Evolutionary conservation across 257 asterid species (phyloP), one percentile per base, ranked within the genome.

Genomic region (Osmanthus fragrans): DNA sequence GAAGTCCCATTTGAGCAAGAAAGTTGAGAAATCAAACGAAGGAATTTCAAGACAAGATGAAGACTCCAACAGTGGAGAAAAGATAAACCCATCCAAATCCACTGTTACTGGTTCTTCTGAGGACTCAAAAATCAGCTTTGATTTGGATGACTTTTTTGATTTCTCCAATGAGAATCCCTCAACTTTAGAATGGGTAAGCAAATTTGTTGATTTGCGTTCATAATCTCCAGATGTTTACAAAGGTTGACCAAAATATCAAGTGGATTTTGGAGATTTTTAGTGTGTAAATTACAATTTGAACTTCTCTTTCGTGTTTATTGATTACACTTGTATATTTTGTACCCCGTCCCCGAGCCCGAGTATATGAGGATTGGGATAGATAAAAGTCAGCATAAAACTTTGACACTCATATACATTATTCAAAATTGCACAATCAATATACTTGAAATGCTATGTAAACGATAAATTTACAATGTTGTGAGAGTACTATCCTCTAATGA

Each of bases 131-230:
- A 72, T 27, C 42, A 74, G 73, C 70, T 65, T 73, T 70, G 83
- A 85, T 70, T 79, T 54, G 42, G 89, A 89, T 69, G 90, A 87
- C 56, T 86, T 89, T 84, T 89, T 89, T 45, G 90, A 89, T 80
- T 87, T 87, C 86, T 86, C 90, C 37, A 89, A 89, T 45, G 90
- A 88, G 80, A 80, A 86, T n/a, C 92, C 92, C 49, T 80, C 89
- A 11, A 89, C 94, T 30, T 42, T 86, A 76, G 86, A 86, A 66
- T 88, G 92, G 92, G 83, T 89, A 63, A 76, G 82, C 75, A 85
- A 86, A 19, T 89, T 89, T 66, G 69, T 82, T 45, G 82, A 80
- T 34, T 67, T 76, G 73, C 32, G 56, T 68, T 64, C 25, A 10
- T 11, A 45, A 27, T 19, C 11, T 0, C n/a, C 18, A 9, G n/a